These are phyloP conservation scores for Trypanosoma scelopori DNA, from an alignment of 208 protist species.

Conservation along the genomic window DNA sequence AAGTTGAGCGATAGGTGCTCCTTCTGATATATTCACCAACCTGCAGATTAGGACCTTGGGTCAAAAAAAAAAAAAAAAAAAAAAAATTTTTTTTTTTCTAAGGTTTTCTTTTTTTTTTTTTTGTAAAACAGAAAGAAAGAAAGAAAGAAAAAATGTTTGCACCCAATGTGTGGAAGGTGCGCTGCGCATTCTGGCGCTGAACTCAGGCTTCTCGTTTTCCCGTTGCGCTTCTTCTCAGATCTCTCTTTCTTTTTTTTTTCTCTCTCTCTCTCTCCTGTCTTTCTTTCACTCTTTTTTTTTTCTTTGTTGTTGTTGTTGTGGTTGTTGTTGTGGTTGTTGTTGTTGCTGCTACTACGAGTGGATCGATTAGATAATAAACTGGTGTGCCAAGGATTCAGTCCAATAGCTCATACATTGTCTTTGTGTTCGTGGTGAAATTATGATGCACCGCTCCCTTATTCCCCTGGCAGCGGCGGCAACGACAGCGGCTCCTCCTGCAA, in stretches of 20 bases:
- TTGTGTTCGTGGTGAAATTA: slow-evolving; percentile 5
- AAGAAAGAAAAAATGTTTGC: too few species aligned
- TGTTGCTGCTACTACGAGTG: too few species aligned
- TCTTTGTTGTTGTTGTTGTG: too few species aligned
- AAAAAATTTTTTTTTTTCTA: too few species aligned
- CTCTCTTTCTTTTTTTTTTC: too few species aligned
- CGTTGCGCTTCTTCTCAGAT: slow-evolving; percentile 16
- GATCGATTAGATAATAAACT: too few species aligned
- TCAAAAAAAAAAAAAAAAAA: too few species aligned
- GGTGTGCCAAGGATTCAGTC: background rate
- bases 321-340: too few species aligned
- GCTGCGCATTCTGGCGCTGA: slow-evolving; percentile 8
- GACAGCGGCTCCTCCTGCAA: slow-evolving; percentile 34
- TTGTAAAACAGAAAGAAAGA: too few species aligned
- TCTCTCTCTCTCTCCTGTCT: slow-evolving; percentile 2
- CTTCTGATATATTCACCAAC: too few species aligned
- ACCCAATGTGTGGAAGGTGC: background rate
- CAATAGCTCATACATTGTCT: slow-evolving; percentile 8
- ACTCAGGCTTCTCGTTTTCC: slow-evolving; percentile 14
- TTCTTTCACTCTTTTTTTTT: slow-evolving; percentile 10
- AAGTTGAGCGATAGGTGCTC: background rate
- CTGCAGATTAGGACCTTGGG: too few species aligned
- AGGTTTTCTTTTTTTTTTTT: too few species aligned
- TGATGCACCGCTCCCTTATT: slow-evolving; percentile 64
- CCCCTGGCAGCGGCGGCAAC: slow-evolving; percentile 40